Conservation (phyloP, 176 grass and related monocot species). For the Rhynchospora tenuis region DNA sequence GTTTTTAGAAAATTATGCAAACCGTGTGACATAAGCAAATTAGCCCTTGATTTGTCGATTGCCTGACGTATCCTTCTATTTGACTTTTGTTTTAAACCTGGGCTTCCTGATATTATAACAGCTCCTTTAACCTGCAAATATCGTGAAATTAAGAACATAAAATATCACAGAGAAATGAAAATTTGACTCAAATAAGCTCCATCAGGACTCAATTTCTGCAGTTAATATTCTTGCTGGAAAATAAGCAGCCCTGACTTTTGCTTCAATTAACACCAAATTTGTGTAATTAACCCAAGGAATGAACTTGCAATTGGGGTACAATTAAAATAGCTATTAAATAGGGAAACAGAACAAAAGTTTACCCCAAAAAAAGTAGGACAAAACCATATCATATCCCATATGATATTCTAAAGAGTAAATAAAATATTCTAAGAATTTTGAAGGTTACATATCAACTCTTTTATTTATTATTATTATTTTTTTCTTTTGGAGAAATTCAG, state of each 20-base stretch:
- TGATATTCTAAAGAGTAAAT: not conserved
- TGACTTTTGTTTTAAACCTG: constrained; percentile 62
- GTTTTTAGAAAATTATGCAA: constrained; percentile 62
- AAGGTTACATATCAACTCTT: not conserved
- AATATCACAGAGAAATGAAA: not conserved
- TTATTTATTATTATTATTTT: not conserved
- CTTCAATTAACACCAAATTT: not conserved
- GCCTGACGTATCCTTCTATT: constrained; percentile 45
- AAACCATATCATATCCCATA: not conserved
- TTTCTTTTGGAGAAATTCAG: not conserved
- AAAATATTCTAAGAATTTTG: constrained; percentile 24
- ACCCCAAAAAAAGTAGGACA: not conserved
- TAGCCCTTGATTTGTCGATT: constrained; percentile 73
- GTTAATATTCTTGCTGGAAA: not conserved
- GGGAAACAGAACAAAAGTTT: not conserved
- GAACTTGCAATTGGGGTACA: not conserved
- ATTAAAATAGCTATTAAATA: not conserved
- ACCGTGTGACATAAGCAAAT: constrained; percentile 54
- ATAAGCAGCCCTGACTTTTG: not conserved
- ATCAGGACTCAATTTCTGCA: not conserved
- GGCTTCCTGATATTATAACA: constrained; percentile 86
- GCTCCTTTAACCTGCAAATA: constrained; percentile 59
- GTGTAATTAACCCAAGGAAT: not conserved
- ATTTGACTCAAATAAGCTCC: not conserved
- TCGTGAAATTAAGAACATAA: not conserved